Evolutionary conservation across 768 basidiomycete species (phyloP).

Genomic region (Suillus decipiens): DNA sequence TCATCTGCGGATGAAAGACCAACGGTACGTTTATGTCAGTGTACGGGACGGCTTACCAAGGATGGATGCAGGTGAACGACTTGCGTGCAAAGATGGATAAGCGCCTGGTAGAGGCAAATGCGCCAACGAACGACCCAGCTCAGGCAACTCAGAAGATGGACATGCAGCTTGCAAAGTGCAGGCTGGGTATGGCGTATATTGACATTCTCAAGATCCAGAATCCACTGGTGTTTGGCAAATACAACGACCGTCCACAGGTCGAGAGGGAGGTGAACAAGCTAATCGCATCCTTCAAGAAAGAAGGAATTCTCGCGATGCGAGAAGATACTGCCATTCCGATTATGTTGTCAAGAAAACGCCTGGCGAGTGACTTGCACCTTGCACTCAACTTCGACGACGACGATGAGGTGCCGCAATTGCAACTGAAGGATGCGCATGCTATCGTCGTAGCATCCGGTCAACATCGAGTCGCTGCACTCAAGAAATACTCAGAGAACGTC

Average conservation of each 20-base stretch:
- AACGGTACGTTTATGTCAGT: too few species aligned
- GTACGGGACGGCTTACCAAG: too few species aligned
- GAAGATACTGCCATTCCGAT: constrained; percentile 1
- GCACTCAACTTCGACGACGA: neutral
- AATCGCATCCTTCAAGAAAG: neutral
- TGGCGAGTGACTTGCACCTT: neutral
- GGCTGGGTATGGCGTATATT: neutral
- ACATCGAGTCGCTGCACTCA: neutral
- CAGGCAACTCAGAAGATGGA: neutral
- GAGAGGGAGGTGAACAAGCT: neutral
- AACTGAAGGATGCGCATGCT: neutral
- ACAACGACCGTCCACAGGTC: neutral
- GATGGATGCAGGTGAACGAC: neutral
- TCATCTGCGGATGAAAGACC: too few species aligned
- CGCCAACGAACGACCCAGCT: neutral
- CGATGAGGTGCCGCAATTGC: neutral
- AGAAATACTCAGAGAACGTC: neutral
- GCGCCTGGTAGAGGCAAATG: neutral
- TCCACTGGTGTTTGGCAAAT: neutral
- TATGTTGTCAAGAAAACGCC: neutral
- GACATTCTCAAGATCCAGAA: neutral
- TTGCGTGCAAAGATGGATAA: neutral
- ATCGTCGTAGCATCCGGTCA: neutral
- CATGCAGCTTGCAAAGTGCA: neutral
- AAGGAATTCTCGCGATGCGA: neutral